phyloP scores from a whole-genome alignment of 495 filamentous ascomycete genomes.

The Tuber aestivum region DNA sequence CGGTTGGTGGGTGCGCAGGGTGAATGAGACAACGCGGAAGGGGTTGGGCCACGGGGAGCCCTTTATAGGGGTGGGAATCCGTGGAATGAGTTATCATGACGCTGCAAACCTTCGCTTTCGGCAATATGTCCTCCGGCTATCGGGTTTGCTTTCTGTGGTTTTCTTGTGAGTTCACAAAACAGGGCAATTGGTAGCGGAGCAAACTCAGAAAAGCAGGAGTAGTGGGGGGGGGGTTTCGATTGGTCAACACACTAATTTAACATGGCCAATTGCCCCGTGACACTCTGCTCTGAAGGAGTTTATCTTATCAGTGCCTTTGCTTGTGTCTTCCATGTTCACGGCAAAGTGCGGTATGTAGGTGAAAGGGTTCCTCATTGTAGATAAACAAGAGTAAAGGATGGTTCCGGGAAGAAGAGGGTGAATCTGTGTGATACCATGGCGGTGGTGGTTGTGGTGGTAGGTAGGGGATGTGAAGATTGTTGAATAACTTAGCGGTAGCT shows the following conservation, averaged over 20 bases:
- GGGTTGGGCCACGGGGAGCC: neutral
- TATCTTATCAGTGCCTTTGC: neutral
- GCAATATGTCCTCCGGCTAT: neutral
- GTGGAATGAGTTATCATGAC: neutral
- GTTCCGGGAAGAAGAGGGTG: neutral
- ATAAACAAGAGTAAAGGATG: neutral
- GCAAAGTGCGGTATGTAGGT: neutral
- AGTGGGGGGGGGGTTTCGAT: neutral
- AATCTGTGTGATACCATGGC: neutral
- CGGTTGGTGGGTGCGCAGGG: neutral
- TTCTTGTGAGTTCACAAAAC: neutral
- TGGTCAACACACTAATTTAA: neutral
- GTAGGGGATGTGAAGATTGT: neutral
- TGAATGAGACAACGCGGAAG: neutral
- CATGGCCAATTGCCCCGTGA: neutral
- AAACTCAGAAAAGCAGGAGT: neutral
- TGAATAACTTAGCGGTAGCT: neutral
- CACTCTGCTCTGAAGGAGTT: neutral
- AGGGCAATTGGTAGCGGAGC: neutral
- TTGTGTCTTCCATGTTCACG: neutral
- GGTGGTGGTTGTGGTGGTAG: neutral
- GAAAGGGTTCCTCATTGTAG: neutral
- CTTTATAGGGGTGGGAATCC: conserved; percentile 1
- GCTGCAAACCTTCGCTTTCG: neutral
- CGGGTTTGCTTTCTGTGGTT: neutral